Base-by-base conservation (phyloP, 2,329 filamentous ascomycete species). In the Phaeomoniella chlamydospora region DNA sequence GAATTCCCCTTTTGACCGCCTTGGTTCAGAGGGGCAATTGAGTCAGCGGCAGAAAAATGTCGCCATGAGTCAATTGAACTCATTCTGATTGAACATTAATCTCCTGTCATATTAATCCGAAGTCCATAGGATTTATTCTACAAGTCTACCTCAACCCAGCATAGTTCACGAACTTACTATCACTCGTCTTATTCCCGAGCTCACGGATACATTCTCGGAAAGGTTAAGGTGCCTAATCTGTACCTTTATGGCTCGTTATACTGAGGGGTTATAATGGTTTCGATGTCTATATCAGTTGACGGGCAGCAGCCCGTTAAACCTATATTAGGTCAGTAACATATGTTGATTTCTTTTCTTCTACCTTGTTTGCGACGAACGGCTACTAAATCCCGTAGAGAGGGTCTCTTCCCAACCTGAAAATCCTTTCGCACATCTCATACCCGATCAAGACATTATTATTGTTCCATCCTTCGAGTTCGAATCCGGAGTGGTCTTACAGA, bases 381-480 rank as follows among this genome's bases (percentile, higher is more conserved):
- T 66, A 60, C 63, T 67, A 66, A 67, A 67, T 67, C 63, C 63
- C 62, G 63, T 65, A 67, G 63, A 67, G 63, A 66, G 56, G 56
- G 53, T 61, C 56, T 55, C 53, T 42, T 50, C 72, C 37, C 85
- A 94, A 59, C 77, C 82, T 50, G 88, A 94, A 64, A 98, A 96
- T 61, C 88, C 87, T 18, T 96, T 87, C 56, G 75, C 83, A 41
- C 62, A 70, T 44, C 69, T 96, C 51, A 93, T 98, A 36, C 79
- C 85, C 36, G 80, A 94, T 50, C 90, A 96, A 61, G 70, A 80
- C 37, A 80, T 93, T 51, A 85, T 81, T 39, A 74, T 90, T 41
- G 74, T 98, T 37, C 88, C 90, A 2, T 77, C 78, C 16, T 94
- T 94, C 57, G 86, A 80, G 5, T 80, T 98, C 45, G 90, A 98